Evolutionary conservation across 2,329 filamentous ascomycete genomes (phyloP).

Genomic region (Calonectria multiphialidica): DNA sequence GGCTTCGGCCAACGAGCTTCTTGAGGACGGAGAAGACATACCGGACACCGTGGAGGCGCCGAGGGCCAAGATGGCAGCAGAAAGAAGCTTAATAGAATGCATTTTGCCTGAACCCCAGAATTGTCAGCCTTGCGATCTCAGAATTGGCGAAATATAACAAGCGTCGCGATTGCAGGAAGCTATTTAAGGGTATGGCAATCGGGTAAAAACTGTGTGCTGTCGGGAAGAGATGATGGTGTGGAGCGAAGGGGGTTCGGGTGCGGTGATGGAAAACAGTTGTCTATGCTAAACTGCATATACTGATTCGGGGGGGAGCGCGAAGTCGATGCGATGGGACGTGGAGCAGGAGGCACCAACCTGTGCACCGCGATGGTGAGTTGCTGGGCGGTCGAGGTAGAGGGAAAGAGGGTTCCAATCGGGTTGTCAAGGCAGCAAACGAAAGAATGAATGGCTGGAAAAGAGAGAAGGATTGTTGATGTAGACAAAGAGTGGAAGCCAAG

Average conservation of each 20-base stretch:
- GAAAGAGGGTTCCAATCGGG: constrained; percentile 25
- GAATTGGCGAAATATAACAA: neutral
- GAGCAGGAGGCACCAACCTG: constrained; percentile 37
- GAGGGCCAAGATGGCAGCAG: constrained; percentile 60
- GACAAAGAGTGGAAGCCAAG: constrained; percentile 17
- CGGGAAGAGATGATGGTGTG: constrained; percentile 28
- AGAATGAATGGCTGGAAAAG: constrained; percentile 18
- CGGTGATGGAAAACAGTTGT: neutral
- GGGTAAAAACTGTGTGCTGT: constrained; percentile 21
- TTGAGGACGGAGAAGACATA: constrained; percentile 43
- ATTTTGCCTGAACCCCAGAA: constrained; percentile 52
- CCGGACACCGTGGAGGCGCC: constrained; percentile 56
- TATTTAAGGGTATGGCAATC: constrained; percentile 28
- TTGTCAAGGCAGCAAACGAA: constrained; percentile 1
- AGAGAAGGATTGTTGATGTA: constrained; percentile 9
- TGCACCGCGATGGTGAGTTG: constrained; percentile 27
- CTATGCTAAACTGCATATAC: constrained; percentile 13
- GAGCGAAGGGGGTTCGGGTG: neutral
- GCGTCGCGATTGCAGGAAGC: neutral
- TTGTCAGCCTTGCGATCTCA: constrained; percentile 32
- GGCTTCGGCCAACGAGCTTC: too few species aligned
- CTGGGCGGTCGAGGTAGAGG: constrained; percentile 2
- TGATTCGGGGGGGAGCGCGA: neutral
- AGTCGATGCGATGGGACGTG: neutral
- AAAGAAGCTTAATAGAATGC: constrained; percentile 59